These are phyloP conservation scores for Coelastrella sp. DNA, from an alignment of 139 green algal genomes.

Conservation along the genomic window DNA sequence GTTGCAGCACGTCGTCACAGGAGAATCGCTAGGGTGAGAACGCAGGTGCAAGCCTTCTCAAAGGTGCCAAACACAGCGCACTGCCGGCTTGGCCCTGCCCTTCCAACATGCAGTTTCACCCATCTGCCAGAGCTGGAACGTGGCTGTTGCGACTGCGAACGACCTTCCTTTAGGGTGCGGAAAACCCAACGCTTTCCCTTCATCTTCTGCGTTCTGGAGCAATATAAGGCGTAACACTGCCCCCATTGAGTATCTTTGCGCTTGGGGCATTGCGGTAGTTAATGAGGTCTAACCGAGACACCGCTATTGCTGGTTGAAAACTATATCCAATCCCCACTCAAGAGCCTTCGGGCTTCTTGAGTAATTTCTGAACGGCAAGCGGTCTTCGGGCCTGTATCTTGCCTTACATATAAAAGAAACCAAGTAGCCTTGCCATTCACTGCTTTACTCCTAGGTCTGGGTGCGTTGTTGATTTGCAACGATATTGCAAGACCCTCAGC, in stretches of 20 bases:
- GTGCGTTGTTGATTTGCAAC: too few relatives aligned
- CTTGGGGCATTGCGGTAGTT: slow-evolving; percentile 39
- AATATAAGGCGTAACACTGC: neutral
- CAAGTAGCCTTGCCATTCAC: neutral
- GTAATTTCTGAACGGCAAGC: slow-evolving; percentile 41
- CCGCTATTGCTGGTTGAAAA: slow-evolving; percentile 41
- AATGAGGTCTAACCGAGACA: slow-evolving; percentile 34
- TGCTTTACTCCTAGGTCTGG: neutral
- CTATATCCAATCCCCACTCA: slow-evolving; percentile 30
- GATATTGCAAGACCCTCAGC: neutral
- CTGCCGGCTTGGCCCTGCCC: too few relatives aligned
- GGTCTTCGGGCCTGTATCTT: slow-evolving; percentile 21
- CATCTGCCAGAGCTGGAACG: too few relatives aligned
- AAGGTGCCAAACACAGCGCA: too few relatives aligned
- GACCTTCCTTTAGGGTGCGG: too few relatives aligned
- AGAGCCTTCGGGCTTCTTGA: neutral
- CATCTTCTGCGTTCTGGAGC: neutral
- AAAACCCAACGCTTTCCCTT: neutral
- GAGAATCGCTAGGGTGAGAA: too few relatives aligned
- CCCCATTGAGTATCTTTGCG: neutral
- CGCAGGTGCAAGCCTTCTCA: too few relatives aligned
- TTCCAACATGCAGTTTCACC: too few relatives aligned
- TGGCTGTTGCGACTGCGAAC: too few relatives aligned
- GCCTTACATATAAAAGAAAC: slow-evolving; percentile 13
- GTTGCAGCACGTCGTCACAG: too few relatives aligned